Conservation (phyloP, 1,139 yeast genomes). For the Lodderomyces jiufengensis region DNA sequence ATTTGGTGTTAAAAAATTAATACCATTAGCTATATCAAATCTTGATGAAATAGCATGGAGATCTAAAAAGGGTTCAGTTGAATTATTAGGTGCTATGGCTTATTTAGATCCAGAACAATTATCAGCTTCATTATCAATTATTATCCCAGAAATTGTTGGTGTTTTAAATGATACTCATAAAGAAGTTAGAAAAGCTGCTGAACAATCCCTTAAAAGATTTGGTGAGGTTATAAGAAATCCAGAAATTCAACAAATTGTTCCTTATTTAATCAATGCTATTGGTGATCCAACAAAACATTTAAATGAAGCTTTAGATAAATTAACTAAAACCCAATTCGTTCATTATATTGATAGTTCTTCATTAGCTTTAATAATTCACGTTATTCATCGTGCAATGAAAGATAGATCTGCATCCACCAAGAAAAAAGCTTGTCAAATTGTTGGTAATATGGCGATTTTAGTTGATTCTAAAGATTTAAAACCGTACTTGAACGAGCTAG, state of each 20-base stretch:
- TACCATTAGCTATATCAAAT: constrained; percentile 85
- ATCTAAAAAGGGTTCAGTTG: constrained; percentile 95
- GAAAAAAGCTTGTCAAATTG: constrained; percentile 95
- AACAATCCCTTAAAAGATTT: constrained; percentile 78
- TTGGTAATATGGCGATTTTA: constrained; percentile 95
- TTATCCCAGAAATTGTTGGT: constrained; percentile 95
- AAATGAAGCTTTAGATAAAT: constrained; percentile 79
- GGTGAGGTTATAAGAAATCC: constrained; percentile 98
- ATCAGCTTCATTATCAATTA: constrained; percentile 80
- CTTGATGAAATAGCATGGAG: constrained; percentile 94
- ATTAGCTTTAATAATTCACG: constrained; percentile 89
- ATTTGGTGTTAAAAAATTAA: constrained; percentile 84
- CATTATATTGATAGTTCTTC: constrained; percentile 99
- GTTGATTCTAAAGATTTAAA: constrained; percentile 83
- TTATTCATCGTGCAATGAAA: constrained; percentile 90
- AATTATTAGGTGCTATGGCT: constrained; percentile 95
- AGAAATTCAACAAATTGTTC: constrained; percentile 88
- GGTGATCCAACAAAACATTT: constrained; percentile 93
- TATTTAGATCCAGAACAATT: constrained; percentile 92
- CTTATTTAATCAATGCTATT: constrained; percentile 85
- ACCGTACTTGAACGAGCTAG: constrained; percentile 76
- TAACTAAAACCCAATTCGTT: constrained; percentile 88
- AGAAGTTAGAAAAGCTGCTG: constrained; percentile 95
- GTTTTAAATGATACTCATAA: constrained; percentile 93
- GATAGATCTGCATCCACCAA: constrained; percentile 91